Percentiles rank a stretch among this genome's conserved stretches.
Evolutionary conservation across 306 rosid species (phyloP).

Genomic region (Medicago lupulina): DNA sequence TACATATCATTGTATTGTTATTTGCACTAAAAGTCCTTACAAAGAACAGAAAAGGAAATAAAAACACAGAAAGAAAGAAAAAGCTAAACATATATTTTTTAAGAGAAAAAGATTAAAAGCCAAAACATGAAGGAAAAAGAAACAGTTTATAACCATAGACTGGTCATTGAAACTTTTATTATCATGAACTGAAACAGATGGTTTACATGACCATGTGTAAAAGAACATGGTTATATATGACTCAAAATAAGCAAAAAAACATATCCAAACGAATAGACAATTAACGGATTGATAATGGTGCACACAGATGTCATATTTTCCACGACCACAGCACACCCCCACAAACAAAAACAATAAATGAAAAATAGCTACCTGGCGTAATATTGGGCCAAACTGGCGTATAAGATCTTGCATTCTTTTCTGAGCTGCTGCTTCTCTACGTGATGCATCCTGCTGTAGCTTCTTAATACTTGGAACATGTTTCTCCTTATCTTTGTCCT

Average conservation of each 20-base stretch:
- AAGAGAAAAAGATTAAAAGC: no score
- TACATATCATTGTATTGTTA: constrained; percentile 9
- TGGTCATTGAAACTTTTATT: not conserved
- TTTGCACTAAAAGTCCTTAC: not conserved
- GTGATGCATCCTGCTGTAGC: constrained; percentile 79
- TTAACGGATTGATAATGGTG: constrained; percentile 4
- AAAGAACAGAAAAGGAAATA: not conserved
- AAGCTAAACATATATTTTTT: no score
- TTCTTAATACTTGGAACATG: constrained; percentile 74
- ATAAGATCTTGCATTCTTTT: constrained; percentile 96
- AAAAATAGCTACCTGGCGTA: constrained; percentile 67
- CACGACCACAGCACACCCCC: constrained; percentile 27
- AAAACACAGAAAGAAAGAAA: no score
- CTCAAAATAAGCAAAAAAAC: no score
- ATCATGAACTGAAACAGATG: not conserved
- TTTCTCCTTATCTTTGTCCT: constrained; percentile 77
- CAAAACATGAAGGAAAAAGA: no score
- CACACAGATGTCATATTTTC: constrained; percentile 16
- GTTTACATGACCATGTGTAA: not conserved
- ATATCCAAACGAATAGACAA: not conserved
- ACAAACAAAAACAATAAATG: constrained; percentile 12
- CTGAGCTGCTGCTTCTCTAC: constrained; percentile 76
- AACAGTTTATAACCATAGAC: no score
- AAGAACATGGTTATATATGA: no score
- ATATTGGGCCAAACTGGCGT: constrained; percentile 83